phyloP scores from a whole-genome alignment of 2,329 filamentous ascomycete genomes.

The Tolypocladium guangdongense region DNA sequence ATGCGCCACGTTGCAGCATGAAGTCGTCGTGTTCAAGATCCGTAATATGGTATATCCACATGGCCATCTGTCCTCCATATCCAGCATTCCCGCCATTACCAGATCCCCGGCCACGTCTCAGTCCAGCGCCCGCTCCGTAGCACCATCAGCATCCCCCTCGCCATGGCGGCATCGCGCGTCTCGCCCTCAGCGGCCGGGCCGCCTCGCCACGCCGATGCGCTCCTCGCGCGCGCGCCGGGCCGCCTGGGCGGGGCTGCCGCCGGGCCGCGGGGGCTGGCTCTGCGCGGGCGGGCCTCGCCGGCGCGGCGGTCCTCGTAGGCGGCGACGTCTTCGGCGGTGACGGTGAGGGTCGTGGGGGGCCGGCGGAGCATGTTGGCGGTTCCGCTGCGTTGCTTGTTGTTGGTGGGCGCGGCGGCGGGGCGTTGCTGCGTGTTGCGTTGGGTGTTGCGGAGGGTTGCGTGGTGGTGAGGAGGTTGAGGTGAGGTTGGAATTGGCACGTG shows the following conservation, averaged over 20 bases:
- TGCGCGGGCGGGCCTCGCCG: slow-evolving; percentile 23
- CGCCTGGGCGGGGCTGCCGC: slow-evolving; percentile 3
- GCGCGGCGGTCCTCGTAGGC: slow-evolving; percentile 55
- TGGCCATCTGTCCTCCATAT: background rate
- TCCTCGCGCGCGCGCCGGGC: slow-evolving; percentile 23
- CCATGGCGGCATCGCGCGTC: no score
- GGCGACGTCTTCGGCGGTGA: slow-evolving; percentile 61
- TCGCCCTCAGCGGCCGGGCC: no score
- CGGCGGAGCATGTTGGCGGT: slow-evolving; percentile 48
- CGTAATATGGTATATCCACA: background rate
- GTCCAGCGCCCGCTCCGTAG: background rate
- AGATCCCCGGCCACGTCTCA: no score
- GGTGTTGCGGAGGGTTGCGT: no score
- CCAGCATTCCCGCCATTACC: background rate
- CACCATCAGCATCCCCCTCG: no score
- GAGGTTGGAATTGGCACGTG: no score
- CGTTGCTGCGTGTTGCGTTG: no score
- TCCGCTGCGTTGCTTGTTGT: background rate
- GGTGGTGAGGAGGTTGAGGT: no score
- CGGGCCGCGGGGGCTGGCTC: slow-evolving; percentile 4
- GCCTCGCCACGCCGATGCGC: slow-evolving; percentile 23
- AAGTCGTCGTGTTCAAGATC: background rate
- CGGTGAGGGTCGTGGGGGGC: slow-evolving; percentile 53
- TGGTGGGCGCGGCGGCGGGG: no score
- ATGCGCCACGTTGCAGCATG: no score